A percentile compares a stretch with the other conserved stretches of the same genome.
phyloP scores from a whole-genome alignment of 768 basidiomycete species.

The Dioszegia crocea region DNA sequence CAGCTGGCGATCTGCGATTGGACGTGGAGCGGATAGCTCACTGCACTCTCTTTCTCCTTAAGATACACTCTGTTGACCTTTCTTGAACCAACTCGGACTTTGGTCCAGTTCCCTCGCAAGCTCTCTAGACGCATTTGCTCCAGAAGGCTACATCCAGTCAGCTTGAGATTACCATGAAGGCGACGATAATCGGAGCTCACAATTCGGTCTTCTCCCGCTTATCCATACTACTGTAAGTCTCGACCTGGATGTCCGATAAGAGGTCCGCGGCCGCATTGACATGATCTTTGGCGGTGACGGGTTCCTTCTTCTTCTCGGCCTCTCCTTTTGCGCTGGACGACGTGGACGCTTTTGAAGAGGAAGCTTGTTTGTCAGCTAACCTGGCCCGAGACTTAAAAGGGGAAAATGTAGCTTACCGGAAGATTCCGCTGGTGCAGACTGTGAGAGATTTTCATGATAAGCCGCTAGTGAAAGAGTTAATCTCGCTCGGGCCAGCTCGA shows the following conservation, averaged over 20 bases:
- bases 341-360: background rate
- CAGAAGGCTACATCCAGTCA: conserved; percentile 57
- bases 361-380: background rate
- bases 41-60: conserved; percentile 82
- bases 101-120: conserved; percentile 69
- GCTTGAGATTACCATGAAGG: background rate
- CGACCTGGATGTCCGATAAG: conserved; percentile 90
- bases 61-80: conserved; percentile 92
- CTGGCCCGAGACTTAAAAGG: background rate
- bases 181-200: conserved; percentile 24
- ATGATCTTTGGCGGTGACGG: conserved; percentile 59
- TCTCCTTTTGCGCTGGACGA: conserved; percentile 18
- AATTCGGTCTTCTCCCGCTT: conserved; percentile 97
- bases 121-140: conserved; percentile 86
- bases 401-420: conserved; percentile 34
- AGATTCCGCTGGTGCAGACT: conserved; percentile 48
- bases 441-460: conserved; percentile 72
- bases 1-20: background rate
- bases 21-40: conserved; percentile 53
- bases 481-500: conserved; percentile 92
- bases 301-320: conserved; percentile 35
- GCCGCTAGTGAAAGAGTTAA: conserved; percentile 81
- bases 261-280: conserved; percentile 84
- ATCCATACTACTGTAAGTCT: conserved; percentile 99
- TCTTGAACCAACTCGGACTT: conserved; percentile 82